Evolutionary conservation across 306 rosid species (phyloP), one percentile per base, ranked within the genome.

Genomic region (Elaeagnus macrophylla): DNA sequence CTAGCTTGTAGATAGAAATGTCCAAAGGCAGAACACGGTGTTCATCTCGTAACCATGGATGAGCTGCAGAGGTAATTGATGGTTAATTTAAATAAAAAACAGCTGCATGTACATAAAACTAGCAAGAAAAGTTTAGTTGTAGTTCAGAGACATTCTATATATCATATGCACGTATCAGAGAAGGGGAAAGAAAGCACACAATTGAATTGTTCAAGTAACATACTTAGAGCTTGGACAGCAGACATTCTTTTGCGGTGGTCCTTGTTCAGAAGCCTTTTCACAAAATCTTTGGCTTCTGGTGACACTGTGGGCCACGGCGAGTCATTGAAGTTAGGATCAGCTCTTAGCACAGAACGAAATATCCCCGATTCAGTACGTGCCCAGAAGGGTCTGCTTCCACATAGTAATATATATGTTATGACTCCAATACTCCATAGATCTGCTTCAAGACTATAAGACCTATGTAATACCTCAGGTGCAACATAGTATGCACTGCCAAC

Each of bases 401-500:
- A 91, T 39, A 91, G 68, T 68, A 91, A 72, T 66, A 91, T 91
- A 65, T 91, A 91, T 2, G 96, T 81, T 74, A 91, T 82, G 66
- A 91, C 97, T 41, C 97, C 97, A 48, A 86, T 75, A 68, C 97
- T 91, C 97, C 97, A 91, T 61, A 86, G 66, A 75, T 91, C 97
- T 68, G 79, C 97, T 73, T 91, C 97, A 54, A 78, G 68, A 62
- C 83, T 78, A 66, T 91, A 91, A 37, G 97, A 86, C 80, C 96
- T 84, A 77, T 91, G 94, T 64, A 91, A 81, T 43, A 91, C 97
- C 70, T 91, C 97, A 51, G 97, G 96, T 17, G 97, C 95, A 67
- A 91, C 97, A 46, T 86, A 90, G 75, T 90, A 90, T 18, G 97
- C 97, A 70, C 97, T 90, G 52, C 97, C 97, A 68, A 91, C 97